Conservation (phyloP, 2,329 filamentous ascomycete species). For the Pyrenochaeta sp. region DNA sequence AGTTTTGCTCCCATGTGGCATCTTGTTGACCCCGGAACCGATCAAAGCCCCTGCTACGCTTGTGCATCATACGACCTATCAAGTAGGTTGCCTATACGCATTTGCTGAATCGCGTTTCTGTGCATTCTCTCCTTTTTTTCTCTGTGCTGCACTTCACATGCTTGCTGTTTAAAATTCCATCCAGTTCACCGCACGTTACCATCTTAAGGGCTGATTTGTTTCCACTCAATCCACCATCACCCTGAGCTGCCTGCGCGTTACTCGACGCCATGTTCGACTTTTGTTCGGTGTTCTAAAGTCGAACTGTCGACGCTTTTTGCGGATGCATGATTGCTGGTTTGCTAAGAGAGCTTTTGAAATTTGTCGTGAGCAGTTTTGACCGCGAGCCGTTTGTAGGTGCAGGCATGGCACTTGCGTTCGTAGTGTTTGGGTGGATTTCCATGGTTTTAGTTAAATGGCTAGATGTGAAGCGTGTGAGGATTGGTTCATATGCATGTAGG, state of each 20-base stretch:
- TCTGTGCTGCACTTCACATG: too few relatives aligned
- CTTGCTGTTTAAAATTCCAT: too few relatives aligned
- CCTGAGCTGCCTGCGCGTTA: not conserved
- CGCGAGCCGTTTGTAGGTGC: constrained; percentile 19
- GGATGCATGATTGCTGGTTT: constrained; percentile 31
- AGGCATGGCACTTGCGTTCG: constrained; percentile 4
- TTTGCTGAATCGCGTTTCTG: too few relatives aligned
- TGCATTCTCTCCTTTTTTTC: too few relatives aligned
- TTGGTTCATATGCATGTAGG: not conserved
- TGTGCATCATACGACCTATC: too few relatives aligned
- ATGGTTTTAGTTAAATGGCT: constrained; percentile 1
- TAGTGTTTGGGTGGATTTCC: not conserved
- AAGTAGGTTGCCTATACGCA: too few relatives aligned
- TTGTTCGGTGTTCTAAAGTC: constrained; percentile 34
- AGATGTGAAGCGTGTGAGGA: not conserved
- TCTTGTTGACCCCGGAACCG: too few relatives aligned
- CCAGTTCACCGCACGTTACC: too few relatives aligned
- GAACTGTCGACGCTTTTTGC: constrained; percentile 33
- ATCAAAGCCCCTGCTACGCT: too few relatives aligned
- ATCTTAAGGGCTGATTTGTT: constrained; percentile 34
- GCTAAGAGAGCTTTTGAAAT: constrained; percentile 27
- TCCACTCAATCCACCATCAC: constrained; percentile 6
- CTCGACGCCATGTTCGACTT: constrained; percentile 16
- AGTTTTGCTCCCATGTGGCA: too few relatives aligned
- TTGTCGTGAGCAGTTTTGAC: constrained; percentile 19